Conservation (phyloP, 2,329 filamentous ascomycete genomes). For the Fusarium floridanum region DNA sequence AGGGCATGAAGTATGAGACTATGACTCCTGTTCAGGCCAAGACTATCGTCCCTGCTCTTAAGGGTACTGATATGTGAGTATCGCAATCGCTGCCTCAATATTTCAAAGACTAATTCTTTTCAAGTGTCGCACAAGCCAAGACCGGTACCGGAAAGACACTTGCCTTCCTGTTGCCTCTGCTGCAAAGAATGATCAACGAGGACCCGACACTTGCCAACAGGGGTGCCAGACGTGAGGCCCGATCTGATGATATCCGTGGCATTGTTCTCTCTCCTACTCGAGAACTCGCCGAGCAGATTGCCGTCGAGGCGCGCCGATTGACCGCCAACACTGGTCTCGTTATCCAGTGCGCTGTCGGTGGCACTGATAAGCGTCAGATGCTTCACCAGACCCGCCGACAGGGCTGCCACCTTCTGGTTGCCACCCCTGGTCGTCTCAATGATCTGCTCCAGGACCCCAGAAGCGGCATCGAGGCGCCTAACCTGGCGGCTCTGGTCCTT, state of each 20-base stretch:
- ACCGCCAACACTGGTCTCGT: conserved; percentile 73
- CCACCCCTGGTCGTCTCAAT: conserved; percentile 87
- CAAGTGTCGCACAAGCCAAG: conserved; percentile 87
- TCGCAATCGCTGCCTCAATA: not conserved
- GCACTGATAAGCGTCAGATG: conserved; percentile 81
- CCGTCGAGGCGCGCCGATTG: conserved; percentile 80
- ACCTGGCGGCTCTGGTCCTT: conserved; percentile 91
- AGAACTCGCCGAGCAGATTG: conserved; percentile 85
- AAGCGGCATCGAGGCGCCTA: conserved; percentile 76
- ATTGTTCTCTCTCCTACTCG: conserved; percentile 84
- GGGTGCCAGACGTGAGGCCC: conserved; percentile 51
- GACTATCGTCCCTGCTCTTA: conserved; percentile 84
- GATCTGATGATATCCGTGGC: conserved; percentile 73
- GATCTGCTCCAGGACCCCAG: conserved; percentile 80
- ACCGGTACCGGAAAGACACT: conserved; percentile 98
- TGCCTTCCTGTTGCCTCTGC: conserved; percentile 87
- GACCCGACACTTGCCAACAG: conserved; percentile 71
- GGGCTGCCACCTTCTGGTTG: conserved; percentile 91
- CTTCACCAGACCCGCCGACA: conserved; percentile 75
- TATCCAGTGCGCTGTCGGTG: conserved; percentile 86
- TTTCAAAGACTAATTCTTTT: conserved; percentile 35
- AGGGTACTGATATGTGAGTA: conserved; percentile 84
- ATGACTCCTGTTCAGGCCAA: conserved; percentile 95
- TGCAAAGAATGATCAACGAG: conserved; percentile 80
- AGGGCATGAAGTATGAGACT: conserved; percentile 79